A percentile compares a stretch with the other conserved stretches of the same genome.
phyloP scores from a whole-genome alignment of 345 rosid genomes.

The Salix exigua region DNA sequence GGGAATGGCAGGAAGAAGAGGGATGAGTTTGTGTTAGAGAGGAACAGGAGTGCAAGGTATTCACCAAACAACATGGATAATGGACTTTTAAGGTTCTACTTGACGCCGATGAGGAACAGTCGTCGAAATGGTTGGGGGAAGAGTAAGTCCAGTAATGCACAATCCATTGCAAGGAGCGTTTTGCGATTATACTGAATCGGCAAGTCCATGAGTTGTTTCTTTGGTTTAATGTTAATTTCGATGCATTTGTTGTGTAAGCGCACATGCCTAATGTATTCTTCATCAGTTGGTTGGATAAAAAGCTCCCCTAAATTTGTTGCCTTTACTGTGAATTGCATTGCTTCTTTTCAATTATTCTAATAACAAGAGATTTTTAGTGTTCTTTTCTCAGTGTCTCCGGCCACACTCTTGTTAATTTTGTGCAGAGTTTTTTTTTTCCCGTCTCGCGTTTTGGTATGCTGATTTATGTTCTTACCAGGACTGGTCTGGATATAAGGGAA shows the following conservation, averaged over 20 bases:
- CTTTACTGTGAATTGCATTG: constrained; percentile 34
- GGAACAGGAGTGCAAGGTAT: constrained; percentile 79
- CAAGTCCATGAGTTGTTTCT: constrained; percentile 33
- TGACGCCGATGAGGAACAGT: constrained; percentile 67
- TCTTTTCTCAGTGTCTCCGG: neutral
- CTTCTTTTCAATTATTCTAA: constrained; percentile 37
- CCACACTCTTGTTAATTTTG: neutral
- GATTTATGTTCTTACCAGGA: constrained; percentile 20
- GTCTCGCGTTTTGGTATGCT: neutral
- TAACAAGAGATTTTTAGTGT: constrained; percentile 36
- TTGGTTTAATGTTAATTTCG: constrained; percentile 41
- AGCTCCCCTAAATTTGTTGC: constrained; percentile 40
- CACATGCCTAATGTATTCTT: constrained; percentile 51
- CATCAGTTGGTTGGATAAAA: constrained; percentile 33
- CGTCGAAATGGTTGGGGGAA: constrained; percentile 56
- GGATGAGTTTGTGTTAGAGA: constrained; percentile 66
- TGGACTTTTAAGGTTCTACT: constrained; percentile 79
- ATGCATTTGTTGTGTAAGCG: constrained; percentile 53
- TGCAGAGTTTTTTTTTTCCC: neutral
- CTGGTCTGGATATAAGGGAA: constrained; percentile 14
- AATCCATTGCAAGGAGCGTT: constrained; percentile 66
- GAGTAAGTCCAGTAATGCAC: constrained; percentile 55
- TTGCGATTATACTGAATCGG: constrained; percentile 63
- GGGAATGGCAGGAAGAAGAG: constrained; percentile 57
- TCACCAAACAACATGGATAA: constrained; percentile 69